Conservation (phyloP, 768 basidiomycete genomes). For the Calvatia gigantea region DNA sequence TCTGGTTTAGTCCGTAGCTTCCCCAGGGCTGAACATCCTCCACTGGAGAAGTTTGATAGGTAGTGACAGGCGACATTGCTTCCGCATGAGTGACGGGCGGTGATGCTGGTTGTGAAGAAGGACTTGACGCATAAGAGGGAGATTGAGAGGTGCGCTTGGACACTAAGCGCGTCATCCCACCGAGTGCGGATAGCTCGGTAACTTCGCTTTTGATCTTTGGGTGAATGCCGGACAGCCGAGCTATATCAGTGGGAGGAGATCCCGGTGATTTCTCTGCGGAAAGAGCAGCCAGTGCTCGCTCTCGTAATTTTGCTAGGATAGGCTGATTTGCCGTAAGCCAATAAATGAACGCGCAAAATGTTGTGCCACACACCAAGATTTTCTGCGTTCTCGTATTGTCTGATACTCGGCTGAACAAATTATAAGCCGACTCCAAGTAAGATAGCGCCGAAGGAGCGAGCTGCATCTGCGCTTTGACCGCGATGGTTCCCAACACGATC, state of each 20-base stretch:
- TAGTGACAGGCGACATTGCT: conserved; percentile 10
- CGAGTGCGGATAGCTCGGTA: conserved; percentile 58
- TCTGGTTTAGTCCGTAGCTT: conserved; percentile 20
- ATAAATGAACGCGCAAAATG: background rate
- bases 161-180: conserved; percentile 63
- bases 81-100: conserved; percentile 28
- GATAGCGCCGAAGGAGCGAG: conserved; percentile 65
- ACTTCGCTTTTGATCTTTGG: conserved; percentile 53
- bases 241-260: conserved; percentile 16
- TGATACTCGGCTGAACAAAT: conserved; percentile 52
- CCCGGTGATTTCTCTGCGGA: conserved; percentile 22
- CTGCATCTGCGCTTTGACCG: conserved; percentile 59
- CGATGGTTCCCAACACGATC: conserved; percentile 71
- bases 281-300: conserved; percentile 46
- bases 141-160: conserved; percentile 46
- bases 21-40: conserved; percentile 23
- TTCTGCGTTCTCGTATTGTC: conserved; percentile 52
- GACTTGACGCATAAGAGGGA: conserved; percentile 42
- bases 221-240: conserved; percentile 32
- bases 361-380: conserved; percentile 50
- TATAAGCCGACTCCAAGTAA: conserved; percentile 60
- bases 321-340: conserved; percentile 36
- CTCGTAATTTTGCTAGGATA: conserved; percentile 54
- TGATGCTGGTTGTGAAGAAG: conserved; percentile 42
- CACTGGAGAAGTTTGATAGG: conserved; percentile 9